Conservation (phyloP, 331 rosid species). For the Stylosanthes scabra region DNA sequence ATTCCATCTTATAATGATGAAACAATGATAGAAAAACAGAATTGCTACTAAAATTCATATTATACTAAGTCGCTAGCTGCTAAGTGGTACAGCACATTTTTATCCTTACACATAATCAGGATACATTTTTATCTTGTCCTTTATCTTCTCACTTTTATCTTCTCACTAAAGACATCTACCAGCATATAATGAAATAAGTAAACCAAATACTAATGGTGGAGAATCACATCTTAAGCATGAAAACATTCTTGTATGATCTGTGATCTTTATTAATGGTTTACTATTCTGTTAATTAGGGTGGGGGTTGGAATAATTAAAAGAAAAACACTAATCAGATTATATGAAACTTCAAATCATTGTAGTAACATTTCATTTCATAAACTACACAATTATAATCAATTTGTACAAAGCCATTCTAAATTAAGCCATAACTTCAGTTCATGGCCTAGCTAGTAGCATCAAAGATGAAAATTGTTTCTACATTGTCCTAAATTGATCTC, state of each 20-base stretch:
- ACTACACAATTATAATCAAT: constrained; percentile 7
- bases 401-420: neutral
- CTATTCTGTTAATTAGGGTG: neutral
- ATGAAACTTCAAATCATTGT: neutral
- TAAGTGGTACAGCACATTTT: neutral
- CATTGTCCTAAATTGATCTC: neutral
- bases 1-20: no score
- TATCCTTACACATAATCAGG: neutral
- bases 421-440: neutral
- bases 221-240: neutral
- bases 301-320: no score
- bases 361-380: neutral
- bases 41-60: no score
- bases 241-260: neutral
- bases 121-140: neutral
- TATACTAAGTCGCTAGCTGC: neutral
- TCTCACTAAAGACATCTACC: neutral
- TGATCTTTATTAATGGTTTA: neutral
- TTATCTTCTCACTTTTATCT: no score
- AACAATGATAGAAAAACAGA: no score
- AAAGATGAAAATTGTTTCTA: neutral
- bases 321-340: no score
- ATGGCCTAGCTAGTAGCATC: constrained; percentile 10
- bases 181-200: neutral
- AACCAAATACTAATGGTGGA: neutral